Evolutionary conservation across 208 protist species (phyloP).

Genomic region (Spongospora subterranea): DNA sequence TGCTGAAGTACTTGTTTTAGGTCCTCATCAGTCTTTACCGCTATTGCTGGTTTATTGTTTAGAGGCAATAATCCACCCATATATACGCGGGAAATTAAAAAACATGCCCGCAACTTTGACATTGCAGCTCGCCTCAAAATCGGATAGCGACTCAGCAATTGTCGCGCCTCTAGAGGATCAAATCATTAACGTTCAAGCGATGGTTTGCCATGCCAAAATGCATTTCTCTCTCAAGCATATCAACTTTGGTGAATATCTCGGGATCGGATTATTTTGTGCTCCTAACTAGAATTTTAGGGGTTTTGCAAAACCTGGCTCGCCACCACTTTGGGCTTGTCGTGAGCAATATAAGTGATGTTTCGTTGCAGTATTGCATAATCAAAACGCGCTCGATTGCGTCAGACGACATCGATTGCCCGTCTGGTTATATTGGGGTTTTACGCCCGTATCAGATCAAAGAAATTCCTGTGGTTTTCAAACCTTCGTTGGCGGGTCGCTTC

Average conservation of each 20-base stretch:
- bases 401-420: conserved; percentile 12
- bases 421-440: neutral
- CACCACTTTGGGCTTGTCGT: conserved; percentile 26
- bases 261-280: neutral
- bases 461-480: conserved; percentile 41
- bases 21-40: neutral
- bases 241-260: neutral
- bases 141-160: too few relatives aligned
- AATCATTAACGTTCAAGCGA: neutral
- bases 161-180: neutral
- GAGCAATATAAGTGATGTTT: conserved; percentile 50
- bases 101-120: neutral
- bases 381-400: conserved; percentile 38
- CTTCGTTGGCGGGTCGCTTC: neutral
- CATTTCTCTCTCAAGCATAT: conserved; percentile 33
- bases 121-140: neutral
- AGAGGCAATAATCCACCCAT: neutral
- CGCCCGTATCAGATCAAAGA: conserved; percentile 50
- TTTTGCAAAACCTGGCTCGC: conserved; percentile 1
- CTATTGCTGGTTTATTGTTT: conserved; percentile 8
- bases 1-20: neutral
- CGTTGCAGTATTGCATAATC: neutral
- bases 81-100: conserved; percentile 41
- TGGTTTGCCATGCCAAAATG: neutral
- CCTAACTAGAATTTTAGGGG: neutral